Evolutionary conservation across 176 grass and related monocot species (phyloP).

Genomic region (Zizania latifolia): DNA sequence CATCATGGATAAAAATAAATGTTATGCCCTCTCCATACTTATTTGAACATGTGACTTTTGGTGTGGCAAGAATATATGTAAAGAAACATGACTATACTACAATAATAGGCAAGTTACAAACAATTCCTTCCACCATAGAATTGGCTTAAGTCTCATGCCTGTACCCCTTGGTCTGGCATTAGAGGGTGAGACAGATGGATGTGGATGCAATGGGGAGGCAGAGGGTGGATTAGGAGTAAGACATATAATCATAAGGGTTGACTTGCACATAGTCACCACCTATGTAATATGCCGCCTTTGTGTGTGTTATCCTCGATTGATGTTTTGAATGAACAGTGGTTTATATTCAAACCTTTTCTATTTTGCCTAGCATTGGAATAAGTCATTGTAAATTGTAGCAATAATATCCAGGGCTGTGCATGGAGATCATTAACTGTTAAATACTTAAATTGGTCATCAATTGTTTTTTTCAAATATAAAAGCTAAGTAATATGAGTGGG

Average conservation of each 20-base stretch:
- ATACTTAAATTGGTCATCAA: not conserved
- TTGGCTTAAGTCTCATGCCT: not conserved
- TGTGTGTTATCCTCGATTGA: constrained; percentile 11
- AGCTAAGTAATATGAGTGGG: not conserved
- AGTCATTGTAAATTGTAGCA: not conserved
- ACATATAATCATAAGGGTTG: not conserved
- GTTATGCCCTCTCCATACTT: not conserved
- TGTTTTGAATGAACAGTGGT: not conserved
- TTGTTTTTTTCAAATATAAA: constrained; percentile 13
- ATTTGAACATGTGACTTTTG: not conserved
- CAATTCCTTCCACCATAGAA: not conserved
- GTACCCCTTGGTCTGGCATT: no score
- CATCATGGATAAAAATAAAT: not conserved
- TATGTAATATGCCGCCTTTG: constrained; percentile 5
- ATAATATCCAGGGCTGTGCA: constrained; percentile 11
- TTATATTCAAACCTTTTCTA: not conserved
- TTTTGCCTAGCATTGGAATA: constrained; percentile 4
- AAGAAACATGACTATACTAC: not conserved
- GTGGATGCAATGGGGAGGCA: not conserved
- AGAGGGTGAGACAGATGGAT: not conserved
- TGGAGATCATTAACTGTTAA: not conserved
- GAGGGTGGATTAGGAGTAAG: not conserved
- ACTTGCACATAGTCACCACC: not conserved
- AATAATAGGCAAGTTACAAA: not conserved
- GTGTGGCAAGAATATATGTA: not conserved